A percentile compares a stretch with the other conserved stretches of the same genome.
These are phyloP conservation scores for Picea glauca DNA, from an alignment of 75 land plant genomes.

Conservation along the genomic window DNA sequence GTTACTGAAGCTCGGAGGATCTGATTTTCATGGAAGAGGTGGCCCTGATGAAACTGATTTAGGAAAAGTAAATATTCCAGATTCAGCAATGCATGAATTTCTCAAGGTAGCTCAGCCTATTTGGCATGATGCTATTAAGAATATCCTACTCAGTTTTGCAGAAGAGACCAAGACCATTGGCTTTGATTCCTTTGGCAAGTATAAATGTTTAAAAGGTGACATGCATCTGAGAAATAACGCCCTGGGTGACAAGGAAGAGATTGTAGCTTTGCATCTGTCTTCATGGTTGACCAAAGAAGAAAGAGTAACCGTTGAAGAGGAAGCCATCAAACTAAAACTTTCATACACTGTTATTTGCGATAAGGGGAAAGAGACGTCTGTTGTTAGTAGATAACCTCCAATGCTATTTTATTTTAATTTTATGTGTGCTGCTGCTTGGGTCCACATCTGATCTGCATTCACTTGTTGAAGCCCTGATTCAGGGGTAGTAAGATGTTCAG, in stretches of 20 bases:
- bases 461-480: background rate
- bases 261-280: constrained; percentile 32
- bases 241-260: constrained; percentile 20
- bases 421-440: background rate
- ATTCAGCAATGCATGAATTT: constrained; percentile 49
- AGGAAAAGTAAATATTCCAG: constrained; percentile 66
- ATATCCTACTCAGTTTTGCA: constrained; percentile 47
- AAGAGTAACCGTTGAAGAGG: constrained; percentile 33
- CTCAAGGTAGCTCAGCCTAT: constrained; percentile 74
- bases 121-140: constrained; percentile 59
- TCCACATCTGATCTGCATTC: background rate
- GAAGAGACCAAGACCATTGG: constrained; percentile 32
- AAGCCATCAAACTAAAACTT: constrained; percentile 43
- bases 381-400: background rate
- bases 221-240: constrained; percentile 13
- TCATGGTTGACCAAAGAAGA: constrained; percentile 64
- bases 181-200: constrained; percentile 6
- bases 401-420: background rate
- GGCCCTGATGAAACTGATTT: constrained; percentile 63
- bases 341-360: constrained; percentile 16
- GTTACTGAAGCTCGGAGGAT: constrained; percentile 88
- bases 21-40: constrained; percentile 89
- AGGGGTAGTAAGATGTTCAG: background rate
- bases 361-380: constrained; percentile 11
- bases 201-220: constrained; percentile 21